phyloP scores from a whole-genome alignment of 2,329 filamentous ascomycete species.

The Trichocomaceae sp. region DNA sequence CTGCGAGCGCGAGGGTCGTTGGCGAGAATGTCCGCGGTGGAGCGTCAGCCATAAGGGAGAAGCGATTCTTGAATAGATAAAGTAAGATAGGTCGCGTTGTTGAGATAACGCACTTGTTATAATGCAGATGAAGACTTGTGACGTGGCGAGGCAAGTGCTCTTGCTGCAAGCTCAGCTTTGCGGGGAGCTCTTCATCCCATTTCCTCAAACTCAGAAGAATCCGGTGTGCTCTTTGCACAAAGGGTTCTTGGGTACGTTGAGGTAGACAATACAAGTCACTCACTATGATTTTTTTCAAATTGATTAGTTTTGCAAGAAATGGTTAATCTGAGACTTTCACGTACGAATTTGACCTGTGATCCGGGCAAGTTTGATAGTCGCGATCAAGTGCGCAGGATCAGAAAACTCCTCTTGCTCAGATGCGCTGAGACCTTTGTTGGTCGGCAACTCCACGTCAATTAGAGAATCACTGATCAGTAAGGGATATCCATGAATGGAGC shows the following conservation, averaged over 20 bases:
- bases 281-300: constrained; percentile 3
- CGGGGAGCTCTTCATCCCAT: constrained; percentile 19
- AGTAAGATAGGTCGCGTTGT: constrained; percentile 24
- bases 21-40: constrained; percentile 14
- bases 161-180: constrained; percentile 16
- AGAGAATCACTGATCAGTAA: constrained; percentile 37
- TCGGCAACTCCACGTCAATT: constrained; percentile 23
- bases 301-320: constrained; percentile 1
- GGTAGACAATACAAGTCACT: constrained; percentile 15
- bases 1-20: constrained; percentile 18
- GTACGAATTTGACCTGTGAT: constrained; percentile 20
- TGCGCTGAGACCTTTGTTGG: constrained; percentile 16
- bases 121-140: constrained; percentile 21
- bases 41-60: constrained; percentile 6
- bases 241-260: constrained; percentile 18
- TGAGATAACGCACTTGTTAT: constrained; percentile 24
- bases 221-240: constrained; percentile 17
- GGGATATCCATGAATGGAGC: constrained; percentile 37
- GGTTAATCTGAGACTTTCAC: neutral
- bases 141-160: constrained; percentile 17
- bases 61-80: constrained; percentile 23
- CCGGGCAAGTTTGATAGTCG: constrained; percentile 18
- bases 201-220: constrained; percentile 16
- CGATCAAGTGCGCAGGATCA: constrained; percentile 19
- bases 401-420: constrained; percentile 20